Base-by-base conservation (phyloP, 106 monocot genomes). In the Chionographis japonica region DNA sequence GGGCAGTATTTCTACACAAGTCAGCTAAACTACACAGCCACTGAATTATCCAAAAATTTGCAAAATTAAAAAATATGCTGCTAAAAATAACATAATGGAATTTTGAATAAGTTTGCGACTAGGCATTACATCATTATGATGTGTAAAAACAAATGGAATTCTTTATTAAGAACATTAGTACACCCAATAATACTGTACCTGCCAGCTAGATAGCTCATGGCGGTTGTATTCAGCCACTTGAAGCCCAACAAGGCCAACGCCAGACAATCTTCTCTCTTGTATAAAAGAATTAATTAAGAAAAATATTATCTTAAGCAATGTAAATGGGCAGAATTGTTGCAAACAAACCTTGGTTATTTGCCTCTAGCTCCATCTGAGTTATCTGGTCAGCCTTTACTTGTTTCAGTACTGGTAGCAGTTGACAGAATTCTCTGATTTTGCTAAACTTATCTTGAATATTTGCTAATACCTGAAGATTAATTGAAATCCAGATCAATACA, bases 361-460 rank as follows among this genome's bases (percentile, higher is more conserved):
- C 85, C 67, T 85, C 82, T 50, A 84, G 60, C 77, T 79, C 89
- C 62, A 89, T 62, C 68, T 85, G 85, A 74, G 68, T 76, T 64
- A 78, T 74, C 60, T 85, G 75, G 37, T 83, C 70, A 61, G 60
- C 62, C 39, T 64, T 79, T 20, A 82, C 62, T 27, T 74, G 68
- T 56, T 77, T 77, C 58, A 77, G 55, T 38, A 72, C 69, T 8
- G 79, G 82, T 40, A 78, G 63, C 43, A 85, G 82, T 49, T 85
- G 72, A 71, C 57, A 56, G 40, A 89, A 70, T 53, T 75, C 70
- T 55, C 61, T 68, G 61, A 68, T 74, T 55, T 50, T 56, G 37
- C 63, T 58, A 41, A 57, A 20, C 50, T 72, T 77, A n/a, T 61
- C 42, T 64, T 84, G 73, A 43, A 36, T 42, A 64, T 70, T 64